These are phyloP conservation scores for Poa pratensis DNA, from an alignment of 176 grass and related monocot genomes.

Conservation along the genomic window DNA sequence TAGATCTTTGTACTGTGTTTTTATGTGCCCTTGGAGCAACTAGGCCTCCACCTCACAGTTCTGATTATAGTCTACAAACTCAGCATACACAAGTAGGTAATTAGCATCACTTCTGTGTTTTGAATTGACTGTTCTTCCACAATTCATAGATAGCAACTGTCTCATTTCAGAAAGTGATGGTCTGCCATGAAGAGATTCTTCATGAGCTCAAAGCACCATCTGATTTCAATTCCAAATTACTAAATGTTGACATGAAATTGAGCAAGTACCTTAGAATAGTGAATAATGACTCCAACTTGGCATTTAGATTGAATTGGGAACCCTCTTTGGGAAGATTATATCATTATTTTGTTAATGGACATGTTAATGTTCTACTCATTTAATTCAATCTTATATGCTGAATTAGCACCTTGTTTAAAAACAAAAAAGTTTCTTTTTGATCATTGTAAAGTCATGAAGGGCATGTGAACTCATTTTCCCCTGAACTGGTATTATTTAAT, in stretches of 20 bases:
- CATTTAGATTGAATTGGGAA: neutral
- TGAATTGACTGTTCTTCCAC: too few species aligned
- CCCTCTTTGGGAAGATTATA: neutral
- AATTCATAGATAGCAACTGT: too few species aligned
- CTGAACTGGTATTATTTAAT: neutral
- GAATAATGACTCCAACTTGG: too few species aligned
- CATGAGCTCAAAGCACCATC: too few species aligned
- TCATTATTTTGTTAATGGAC: too few species aligned
- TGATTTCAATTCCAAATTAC: too few species aligned
- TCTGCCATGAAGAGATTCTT: too few species aligned
- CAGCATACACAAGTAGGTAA: neutral
- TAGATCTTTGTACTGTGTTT: neutral
- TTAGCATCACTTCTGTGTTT: neutral
- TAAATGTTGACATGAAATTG: too few species aligned
- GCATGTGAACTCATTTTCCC: neutral
- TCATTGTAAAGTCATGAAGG: neutral
- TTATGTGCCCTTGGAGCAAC: neutral
- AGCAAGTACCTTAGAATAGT: too few species aligned
- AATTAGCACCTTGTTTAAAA: neutral
- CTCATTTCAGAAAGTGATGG: too few species aligned
- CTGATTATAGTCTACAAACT: neutral
- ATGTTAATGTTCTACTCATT: neutral
- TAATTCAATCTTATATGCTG: slow-evolving; percentile 14
- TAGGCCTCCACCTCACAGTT: neutral
- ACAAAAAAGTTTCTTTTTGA: neutral